Evolutionary conservation across 495 filamentous ascomycete genomes (phyloP), one percentile per base, ranked within the genome.

Genomic region (Sporormia fimetaria): DNA sequence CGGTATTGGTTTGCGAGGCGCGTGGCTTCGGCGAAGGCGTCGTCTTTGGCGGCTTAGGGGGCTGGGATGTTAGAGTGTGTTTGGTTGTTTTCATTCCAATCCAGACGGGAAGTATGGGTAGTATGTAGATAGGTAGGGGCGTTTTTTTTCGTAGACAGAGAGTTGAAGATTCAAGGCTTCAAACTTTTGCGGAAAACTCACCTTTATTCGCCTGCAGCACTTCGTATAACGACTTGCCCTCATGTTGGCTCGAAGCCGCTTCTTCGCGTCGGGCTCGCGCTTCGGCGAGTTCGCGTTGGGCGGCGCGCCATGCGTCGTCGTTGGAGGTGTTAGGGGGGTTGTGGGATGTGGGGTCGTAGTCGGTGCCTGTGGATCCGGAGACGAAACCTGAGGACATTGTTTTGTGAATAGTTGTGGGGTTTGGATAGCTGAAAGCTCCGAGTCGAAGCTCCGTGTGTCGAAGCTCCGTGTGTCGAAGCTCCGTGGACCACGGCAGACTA

Each of bases 151-250:
- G 7, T 15, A 1, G 14, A n/a, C 6, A 17, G 14, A 35, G 3
- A 37, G 9, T n/a, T n/a, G n/a, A n/a, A n/a, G n/a, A n/a, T n/a
- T 12, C n/a, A 15, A 20, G 6, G 20, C 5, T 7, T 17, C 4
- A 12, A 17, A 37, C 3, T n/a, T 38, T 30, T 32, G 23, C 3
- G 15, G 12, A 8, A 17, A 33, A 21, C 20, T 31, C 66, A 92
- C 86, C 86, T 76, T 96, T 96, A 58, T 96, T 96, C 40, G 80
- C 82, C 64, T 96, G 78, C 34, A 98, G 62, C 4, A 88, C 74
- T 33, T 94, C 90, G 58, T 68, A 98, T 25, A 98, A 68, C 33
- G 76, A 81, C 65, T 77, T 83, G 14, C 81, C 80, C 10, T 63
- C 70, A 32, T 72, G 63, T 44, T 76, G 72, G 33, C 65, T 60